Conservation (phyloP, 306 rosid species). For the Cercis canadensis region DNA sequence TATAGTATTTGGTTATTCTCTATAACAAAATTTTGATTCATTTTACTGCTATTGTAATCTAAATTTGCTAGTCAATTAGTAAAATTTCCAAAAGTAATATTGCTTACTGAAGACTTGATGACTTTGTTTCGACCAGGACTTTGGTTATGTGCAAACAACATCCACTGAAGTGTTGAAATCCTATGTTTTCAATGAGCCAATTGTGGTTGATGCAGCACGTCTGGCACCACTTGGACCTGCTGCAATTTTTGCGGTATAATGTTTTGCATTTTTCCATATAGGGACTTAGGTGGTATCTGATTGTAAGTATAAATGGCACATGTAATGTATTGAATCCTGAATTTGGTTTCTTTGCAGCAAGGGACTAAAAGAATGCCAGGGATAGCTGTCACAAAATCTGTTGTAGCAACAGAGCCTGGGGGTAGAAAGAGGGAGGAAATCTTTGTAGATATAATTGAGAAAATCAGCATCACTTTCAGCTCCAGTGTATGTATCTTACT, state of each 20-base stretch:
- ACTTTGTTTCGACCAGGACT: slow-evolving; percentile 64
- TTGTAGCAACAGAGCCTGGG: slow-evolving; percentile 81
- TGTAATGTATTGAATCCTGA: slow-evolving; percentile 25
- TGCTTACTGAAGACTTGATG: slow-evolving; percentile 33
- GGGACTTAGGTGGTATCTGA: slow-evolving; percentile 5
- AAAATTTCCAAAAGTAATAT: slow-evolving; percentile 1
- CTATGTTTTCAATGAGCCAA: slow-evolving; percentile 78
- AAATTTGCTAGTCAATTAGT: slow-evolving; percentile 27
- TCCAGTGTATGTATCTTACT: slow-evolving; percentile 61
- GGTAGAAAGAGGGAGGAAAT: slow-evolving; percentile 92
- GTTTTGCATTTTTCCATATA: slow-evolving; percentile 22
- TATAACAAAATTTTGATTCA: too few relatives aligned
- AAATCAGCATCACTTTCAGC: slow-evolving; percentile 91
- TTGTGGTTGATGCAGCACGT: slow-evolving; percentile 63
- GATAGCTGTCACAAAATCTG: slow-evolving; percentile 87
- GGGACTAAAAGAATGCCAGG: slow-evolving; percentile 89
- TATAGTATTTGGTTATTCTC: too few relatives aligned
- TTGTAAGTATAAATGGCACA: slow-evolving; percentile 13
- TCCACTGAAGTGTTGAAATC: slow-evolving; percentile 88
- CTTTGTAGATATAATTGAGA: slow-evolving; percentile 89
- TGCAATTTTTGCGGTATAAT: slow-evolving; percentile 65
- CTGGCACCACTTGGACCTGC: slow-evolving; percentile 76
- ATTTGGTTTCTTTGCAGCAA: slow-evolving; percentile 64
- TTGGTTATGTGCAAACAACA: slow-evolving; percentile 86
- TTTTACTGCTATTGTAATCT: slow-evolving; percentile 34